These are phyloP conservation scores for Microthyrium microscopicum DNA, from an alignment of 2,329 filamentous ascomycete genomes.

Conservation along the genomic window DNA sequence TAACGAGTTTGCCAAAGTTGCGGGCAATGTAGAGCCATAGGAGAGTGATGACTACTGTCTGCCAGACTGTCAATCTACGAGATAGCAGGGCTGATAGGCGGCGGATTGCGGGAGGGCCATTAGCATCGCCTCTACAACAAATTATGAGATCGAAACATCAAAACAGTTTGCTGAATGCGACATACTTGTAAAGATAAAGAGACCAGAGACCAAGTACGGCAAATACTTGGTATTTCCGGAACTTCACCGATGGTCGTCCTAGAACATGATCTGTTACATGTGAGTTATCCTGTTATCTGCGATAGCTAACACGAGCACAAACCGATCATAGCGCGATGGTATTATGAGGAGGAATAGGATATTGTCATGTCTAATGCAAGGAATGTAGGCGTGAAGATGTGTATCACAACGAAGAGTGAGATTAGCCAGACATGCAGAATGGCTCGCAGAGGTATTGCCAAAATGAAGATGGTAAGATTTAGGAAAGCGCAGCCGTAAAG, in stretches of 20 bases:
- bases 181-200: constrained; percentile 58
- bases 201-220: constrained; percentile 87
- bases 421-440: too few species aligned
- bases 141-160: constrained; percentile 11
- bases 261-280: constrained; percentile 59
- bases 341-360: too few species aligned
- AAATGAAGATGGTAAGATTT: too few species aligned
- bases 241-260: constrained; percentile 77
- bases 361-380: too few species aligned
- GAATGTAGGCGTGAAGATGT: too few species aligned
- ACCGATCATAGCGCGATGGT: too few species aligned
- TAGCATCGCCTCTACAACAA: constrained; percentile 51
- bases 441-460: too few species aligned
- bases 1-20: constrained; percentile 85
- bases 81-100: constrained; percentile 56
- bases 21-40: constrained; percentile 80
- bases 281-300: too few species aligned
- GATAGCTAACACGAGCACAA: too few species aligned
- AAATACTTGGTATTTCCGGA: constrained; percentile 82
- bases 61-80: constrained; percentile 67
- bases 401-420: too few species aligned
- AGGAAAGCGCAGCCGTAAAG: too few species aligned
- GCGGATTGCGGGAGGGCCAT: constrained; percentile 69
- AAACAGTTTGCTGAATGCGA: background rate
- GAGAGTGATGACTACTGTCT: constrained; percentile 71